Conservation (phyloP, 345 rosid species). For the Barbarea vulgaris region DNA sequence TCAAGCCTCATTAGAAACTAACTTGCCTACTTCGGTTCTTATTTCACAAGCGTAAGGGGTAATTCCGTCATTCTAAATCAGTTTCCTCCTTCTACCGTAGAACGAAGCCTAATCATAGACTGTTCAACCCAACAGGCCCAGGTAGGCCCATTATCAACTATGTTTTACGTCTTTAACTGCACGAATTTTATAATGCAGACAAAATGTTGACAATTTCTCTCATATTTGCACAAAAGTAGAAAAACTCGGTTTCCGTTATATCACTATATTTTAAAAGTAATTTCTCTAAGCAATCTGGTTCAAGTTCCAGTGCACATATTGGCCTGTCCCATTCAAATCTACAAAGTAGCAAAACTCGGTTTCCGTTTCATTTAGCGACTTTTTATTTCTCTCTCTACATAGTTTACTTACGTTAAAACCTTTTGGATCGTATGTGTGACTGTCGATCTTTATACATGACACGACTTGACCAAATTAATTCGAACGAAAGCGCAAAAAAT, state of each 20-base stretch:
- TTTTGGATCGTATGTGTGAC: not conserved
- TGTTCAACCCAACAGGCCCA: conserved; percentile 3
- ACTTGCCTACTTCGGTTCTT: not conserved
- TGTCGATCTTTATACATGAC: not conserved
- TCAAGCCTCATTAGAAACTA: conserved; percentile 54
- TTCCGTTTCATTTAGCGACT: conserved; percentile 23
- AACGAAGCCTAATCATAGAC: not conserved
- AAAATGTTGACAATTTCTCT: not conserved
- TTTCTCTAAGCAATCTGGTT: conserved; percentile 32
- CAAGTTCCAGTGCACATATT: conserved; percentile 41
- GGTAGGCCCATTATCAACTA: not conserved
- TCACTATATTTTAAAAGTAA: not conserved
- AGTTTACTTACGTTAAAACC: not conserved
- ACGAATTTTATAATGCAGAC: not conserved
- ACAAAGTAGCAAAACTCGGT: conserved; percentile 36
- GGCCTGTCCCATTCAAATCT: conserved; percentile 35
- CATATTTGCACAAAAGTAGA: conserved; percentile 33
- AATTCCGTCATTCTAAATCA: not conserved
- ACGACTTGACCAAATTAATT: conserved; percentile 16
- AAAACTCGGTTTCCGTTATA: conserved; percentile 35
- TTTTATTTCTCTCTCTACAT: not conserved
- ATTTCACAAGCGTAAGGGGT: not conserved
- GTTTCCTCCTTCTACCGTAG: not conserved
- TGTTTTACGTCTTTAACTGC: not conserved
- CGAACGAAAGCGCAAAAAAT: not conserved